Conservation (phyloP, 768 basidiomycete species). For the Hydnomerulius pinastri region DNA sequence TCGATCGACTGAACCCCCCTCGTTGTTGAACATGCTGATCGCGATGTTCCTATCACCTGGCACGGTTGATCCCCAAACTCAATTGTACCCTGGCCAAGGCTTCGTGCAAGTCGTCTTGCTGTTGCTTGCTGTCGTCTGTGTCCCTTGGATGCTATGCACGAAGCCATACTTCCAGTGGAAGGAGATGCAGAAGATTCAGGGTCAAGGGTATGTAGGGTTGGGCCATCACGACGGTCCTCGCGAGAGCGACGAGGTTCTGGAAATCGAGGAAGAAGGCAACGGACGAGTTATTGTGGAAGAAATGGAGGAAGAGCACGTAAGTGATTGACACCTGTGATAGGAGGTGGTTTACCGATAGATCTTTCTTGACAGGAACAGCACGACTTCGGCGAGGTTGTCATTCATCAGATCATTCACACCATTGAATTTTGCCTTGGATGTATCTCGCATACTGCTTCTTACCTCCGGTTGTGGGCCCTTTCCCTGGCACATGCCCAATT, state of each 20-base stretch:
- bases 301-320: constrained; percentile 68
- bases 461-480: constrained; percentile 94
- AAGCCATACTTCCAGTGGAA: constrained; percentile 93
- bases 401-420: constrained; percentile 98
- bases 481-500: constrained; percentile 98
- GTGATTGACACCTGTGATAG: constrained; percentile 31
- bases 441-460: constrained; percentile 96
- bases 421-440: constrained; percentile 99
- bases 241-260: constrained; percentile 61
- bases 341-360: constrained; percentile 7
- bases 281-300: constrained; percentile 74
- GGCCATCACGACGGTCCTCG: constrained; percentile 57
- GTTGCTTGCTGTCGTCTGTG: constrained; percentile 78
- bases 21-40: constrained; percentile 94
- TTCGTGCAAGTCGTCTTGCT: constrained; percentile 80
- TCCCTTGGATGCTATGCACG: constrained; percentile 90
- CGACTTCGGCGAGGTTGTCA: constrained; percentile 92
- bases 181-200: constrained; percentile 83
- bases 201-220: constrained; percentile 80
- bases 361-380: constrained; percentile 63
- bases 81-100: constrained; percentile 88
- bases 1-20: constrained; percentile 72
- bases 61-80: constrained; percentile 61
- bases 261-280: constrained; percentile 81
- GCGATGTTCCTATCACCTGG: constrained; percentile 95